Conservation (phyloP, 768 basidiomycete genomes). For the Calocera cornea region DNA sequence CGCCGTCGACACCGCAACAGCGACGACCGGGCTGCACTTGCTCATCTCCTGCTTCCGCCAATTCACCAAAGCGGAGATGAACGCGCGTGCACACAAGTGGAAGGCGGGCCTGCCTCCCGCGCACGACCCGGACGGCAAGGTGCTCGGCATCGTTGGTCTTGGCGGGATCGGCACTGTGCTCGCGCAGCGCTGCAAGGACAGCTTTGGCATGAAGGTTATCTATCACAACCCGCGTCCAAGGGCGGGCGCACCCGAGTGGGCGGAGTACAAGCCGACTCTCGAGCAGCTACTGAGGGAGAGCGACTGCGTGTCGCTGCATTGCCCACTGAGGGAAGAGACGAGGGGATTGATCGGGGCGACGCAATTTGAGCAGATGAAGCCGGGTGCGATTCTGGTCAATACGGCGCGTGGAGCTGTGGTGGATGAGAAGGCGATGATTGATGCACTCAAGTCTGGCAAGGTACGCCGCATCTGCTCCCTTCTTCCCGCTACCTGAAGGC, state of each 20-base stretch:
- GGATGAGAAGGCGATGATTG: constrained; percentile 76
- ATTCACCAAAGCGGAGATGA: constrained; percentile 49
- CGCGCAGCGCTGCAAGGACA: constrained; percentile 48
- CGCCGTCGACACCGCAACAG: constrained; percentile 82
- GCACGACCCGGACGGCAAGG: constrained; percentile 54
- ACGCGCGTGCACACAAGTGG: constrained; percentile 39
- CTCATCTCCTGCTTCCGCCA: constrained; percentile 65
- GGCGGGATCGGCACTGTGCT: constrained; percentile 65
- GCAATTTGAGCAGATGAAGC: constrained; percentile 65
- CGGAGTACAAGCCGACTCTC: constrained; percentile 53
- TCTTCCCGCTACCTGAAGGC: neutral
- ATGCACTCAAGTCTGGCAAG: constrained; percentile 73
- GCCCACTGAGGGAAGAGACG: constrained; percentile 66
- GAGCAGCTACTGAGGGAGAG: constrained; percentile 50
- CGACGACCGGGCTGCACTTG: constrained; percentile 75
- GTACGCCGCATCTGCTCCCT: constrained; percentile 35
- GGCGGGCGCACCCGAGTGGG: constrained; percentile 50
- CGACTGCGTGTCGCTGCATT: constrained; percentile 77
- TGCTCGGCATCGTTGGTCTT: constrained; percentile 59
- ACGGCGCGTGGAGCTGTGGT: constrained; percentile 85
- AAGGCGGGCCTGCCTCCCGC: constrained; percentile 39
- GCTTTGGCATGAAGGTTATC: constrained; percentile 80
- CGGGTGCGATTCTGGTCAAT: constrained; percentile 66
- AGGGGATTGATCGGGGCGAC: constrained; percentile 58
- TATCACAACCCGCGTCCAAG: constrained; percentile 44